Conservation (phyloP, 2,329 filamentous ascomycete species). For the Botryotinia convoluta region DNA sequence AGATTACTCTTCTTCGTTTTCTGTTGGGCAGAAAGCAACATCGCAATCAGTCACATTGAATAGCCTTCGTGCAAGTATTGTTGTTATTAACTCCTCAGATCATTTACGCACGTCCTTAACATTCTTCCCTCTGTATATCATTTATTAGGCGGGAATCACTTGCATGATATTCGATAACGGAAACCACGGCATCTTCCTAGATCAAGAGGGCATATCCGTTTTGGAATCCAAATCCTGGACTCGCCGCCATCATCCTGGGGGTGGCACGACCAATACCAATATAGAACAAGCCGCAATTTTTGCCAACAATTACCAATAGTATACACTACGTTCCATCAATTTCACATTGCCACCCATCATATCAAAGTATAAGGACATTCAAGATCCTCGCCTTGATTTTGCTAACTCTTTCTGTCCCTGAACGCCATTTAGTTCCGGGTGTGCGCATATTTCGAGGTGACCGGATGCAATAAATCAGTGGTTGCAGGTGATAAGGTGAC, state of each 20-base stretch:
- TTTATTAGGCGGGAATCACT: conserved; percentile 6
- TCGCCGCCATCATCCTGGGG: conserved; percentile 4
- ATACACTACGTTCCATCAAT: neutral
- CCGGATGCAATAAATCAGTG: conserved; percentile 32
- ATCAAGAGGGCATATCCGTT: neutral
- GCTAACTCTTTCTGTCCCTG: conserved; percentile 24
- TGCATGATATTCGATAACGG: conserved; percentile 21
- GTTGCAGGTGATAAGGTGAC: conserved; percentile 37
- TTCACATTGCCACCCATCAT: conserved; percentile 9
- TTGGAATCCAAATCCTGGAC: conserved; percentile 9
- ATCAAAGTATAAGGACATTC: neutral
- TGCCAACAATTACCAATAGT: neutral
- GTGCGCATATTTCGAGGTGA: conserved; percentile 25
- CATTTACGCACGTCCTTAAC: conserved; percentile 1
- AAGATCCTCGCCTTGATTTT: neutral
- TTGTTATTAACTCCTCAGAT: neutral
- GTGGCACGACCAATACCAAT: conserved; percentile 15
- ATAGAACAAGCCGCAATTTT: neutral
- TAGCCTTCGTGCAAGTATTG: neutral
- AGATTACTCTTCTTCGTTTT: neutral
- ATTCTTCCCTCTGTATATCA: conserved; percentile 12
- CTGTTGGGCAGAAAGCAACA: neutral
- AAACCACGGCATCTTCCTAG: conserved; percentile 9
- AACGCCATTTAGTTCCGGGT: conserved; percentile 18
- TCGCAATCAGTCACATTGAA: neutral